Percentiles rank a stretch among this genome's conserved stretches.
Conservation (phyloP, 2,329 filamentous ascomycete species). For the Aplosporella prunicola region DNA sequence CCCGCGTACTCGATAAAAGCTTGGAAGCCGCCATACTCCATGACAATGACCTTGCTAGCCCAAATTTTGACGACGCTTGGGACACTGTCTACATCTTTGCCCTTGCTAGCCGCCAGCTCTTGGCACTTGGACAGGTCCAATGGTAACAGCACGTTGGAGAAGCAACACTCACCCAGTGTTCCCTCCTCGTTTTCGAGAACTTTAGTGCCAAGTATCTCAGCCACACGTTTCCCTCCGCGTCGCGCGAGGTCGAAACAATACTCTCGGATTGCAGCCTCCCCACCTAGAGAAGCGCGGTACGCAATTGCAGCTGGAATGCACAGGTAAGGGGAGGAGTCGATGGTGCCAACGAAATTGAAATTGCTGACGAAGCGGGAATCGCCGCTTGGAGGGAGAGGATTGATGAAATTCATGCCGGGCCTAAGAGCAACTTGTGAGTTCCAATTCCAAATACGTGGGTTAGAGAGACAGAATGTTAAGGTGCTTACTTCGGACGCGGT, state of each 20-base stretch:
- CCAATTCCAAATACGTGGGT: not conserved
- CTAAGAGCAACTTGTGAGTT: not conserved
- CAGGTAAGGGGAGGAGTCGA: constrained; percentile 62
- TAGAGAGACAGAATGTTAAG: not conserved
- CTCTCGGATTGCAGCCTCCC: constrained; percentile 57
- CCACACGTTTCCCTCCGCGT: constrained; percentile 52
- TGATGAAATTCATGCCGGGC: constrained; percentile 16
- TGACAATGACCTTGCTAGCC: constrained; percentile 33
- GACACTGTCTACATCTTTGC: constrained; percentile 14
- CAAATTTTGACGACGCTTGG: constrained; percentile 28
- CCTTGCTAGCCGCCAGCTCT: constrained; percentile 16
- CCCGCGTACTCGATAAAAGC: constrained; percentile 52
- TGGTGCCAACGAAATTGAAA: constrained; percentile 70
- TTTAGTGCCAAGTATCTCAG: constrained; percentile 56
- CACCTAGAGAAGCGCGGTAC: constrained; percentile 63
- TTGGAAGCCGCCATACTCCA: constrained; percentile 63
- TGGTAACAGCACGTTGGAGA: constrained; percentile 68
- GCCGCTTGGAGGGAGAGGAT: constrained; percentile 33
- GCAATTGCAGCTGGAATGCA: constrained; percentile 61
- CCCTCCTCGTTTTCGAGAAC: constrained; percentile 57
- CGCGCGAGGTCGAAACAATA: constrained; percentile 57
- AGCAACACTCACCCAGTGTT: constrained; percentile 55
- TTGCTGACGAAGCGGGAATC: constrained; percentile 56
- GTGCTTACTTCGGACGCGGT: constrained; percentile 26
- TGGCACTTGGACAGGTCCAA: constrained; percentile 35